These are phyloP conservation scores for Silene conica DNA, from an alignment of 148 eudicot species.

Conservation along the genomic window DNA sequence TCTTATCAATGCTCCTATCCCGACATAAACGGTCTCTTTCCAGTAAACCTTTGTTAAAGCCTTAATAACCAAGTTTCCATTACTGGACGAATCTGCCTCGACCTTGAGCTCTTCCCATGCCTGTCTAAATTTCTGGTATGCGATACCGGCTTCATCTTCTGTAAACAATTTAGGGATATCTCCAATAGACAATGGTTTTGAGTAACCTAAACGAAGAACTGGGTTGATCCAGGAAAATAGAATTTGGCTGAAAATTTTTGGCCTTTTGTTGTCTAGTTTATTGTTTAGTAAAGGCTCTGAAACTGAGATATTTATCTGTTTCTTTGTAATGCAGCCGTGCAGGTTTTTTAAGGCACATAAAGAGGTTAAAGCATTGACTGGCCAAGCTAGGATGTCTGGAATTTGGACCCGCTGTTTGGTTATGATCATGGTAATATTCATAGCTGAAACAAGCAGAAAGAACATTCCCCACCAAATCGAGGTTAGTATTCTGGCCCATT, in stretches of 20 bases:
- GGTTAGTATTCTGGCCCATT: conserved; percentile 31
- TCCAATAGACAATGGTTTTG: conserved; percentile 14
- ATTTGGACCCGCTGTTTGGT: conserved; percentile 17
- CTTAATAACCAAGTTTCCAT: conserved; percentile 12
- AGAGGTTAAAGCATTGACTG: conserved; percentile 41
- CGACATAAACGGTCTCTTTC: conserved; percentile 21
- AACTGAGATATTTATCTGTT: conserved; percentile 2
- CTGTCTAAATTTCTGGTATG: conserved; percentile 7
- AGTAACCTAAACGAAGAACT: conserved; percentile 15
- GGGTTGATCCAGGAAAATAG: conserved; percentile 20
- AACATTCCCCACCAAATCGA: conserved; percentile 48
- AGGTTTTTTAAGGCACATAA: conserved; percentile 36
- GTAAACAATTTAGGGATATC: conserved; percentile 20
- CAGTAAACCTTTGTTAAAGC: conserved; percentile 16
- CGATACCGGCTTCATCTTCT: conserved; percentile 18
- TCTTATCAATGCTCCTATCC: conserved; percentile 15
- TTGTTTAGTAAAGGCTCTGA: conserved; percentile 42
- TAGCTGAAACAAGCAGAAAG: conserved; percentile 39
- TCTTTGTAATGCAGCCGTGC: conserved; percentile 10
- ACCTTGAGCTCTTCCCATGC: conserved; percentile 13
- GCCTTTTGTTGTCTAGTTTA: conserved; percentile 6
- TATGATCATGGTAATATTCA: conserved; percentile 27
- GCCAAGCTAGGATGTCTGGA: conserved; percentile 41
- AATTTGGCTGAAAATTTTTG: conserved; percentile 10
- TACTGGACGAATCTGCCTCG: neutral